These are phyloP conservation scores for Termitomyces sp. DNA, from an alignment of 768 basidiomycete genomes.

Conservation along the genomic window DNA sequence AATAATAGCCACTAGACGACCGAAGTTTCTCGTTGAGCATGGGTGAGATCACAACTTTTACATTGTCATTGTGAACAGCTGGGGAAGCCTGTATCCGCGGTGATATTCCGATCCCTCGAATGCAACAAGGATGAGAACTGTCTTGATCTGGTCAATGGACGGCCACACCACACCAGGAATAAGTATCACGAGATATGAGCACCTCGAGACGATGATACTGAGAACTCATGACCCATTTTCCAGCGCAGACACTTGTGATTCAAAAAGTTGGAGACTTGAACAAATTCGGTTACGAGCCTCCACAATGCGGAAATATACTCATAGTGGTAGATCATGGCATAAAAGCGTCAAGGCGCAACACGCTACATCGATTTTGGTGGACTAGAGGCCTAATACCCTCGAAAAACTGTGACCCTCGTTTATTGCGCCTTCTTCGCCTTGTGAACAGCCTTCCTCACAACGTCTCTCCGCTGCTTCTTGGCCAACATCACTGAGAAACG, in stretches of 20 bases:
- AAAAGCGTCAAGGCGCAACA: constrained; percentile 2
- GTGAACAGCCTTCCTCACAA: constrained; percentile 61
- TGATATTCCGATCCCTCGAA: not conserved
- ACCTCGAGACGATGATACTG: too few species aligned
- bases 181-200: too few species aligned
- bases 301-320: constrained; percentile 1
- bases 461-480: constrained; percentile 84
- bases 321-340: constrained; percentile 7
- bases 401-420: not conserved
- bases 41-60: not conserved
- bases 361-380: constrained; percentile 7
- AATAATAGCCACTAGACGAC: too few species aligned
- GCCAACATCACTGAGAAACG: constrained; percentile 83
- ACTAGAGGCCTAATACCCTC: constrained; percentile 9
- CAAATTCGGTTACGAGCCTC: not conserved
- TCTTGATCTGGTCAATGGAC: not conserved
- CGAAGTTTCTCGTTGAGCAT: too few species aligned
- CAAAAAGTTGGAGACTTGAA: too few species aligned
- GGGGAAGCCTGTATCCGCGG: not conserved
- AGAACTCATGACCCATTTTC: too few species aligned
- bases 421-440: constrained; percentile 49
- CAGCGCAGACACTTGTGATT: too few species aligned
- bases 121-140: not conserved
- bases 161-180: not conserved
- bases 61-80: not conserved